These are phyloP conservation scores for Ulmus americana DNA, from an alignment of 331 rosid genomes.

Conservation along the genomic window DNA sequence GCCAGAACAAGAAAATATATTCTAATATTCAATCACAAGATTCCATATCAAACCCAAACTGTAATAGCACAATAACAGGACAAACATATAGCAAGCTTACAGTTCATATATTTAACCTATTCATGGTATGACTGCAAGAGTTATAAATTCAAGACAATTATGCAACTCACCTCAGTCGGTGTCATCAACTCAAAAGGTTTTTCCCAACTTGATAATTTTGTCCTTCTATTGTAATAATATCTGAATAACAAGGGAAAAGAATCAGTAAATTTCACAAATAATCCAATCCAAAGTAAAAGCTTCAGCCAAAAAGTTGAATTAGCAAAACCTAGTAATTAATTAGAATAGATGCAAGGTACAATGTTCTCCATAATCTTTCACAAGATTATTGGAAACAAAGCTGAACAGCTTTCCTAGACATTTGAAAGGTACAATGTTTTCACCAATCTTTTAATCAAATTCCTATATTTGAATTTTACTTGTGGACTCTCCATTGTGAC, in stretches of 20 bases:
- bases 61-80: neutral
- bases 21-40: conserved; percentile 17
- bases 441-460: too few relatives aligned
- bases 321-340: too few relatives aligned
- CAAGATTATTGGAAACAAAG: too few relatives aligned
- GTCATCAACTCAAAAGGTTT: conserved; percentile 90
- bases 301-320: neutral
- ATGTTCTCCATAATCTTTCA: too few relatives aligned
- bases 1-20: too few relatives aligned
- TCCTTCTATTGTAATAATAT: conserved; percentile 76
- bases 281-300: neutral
- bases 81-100: neutral
- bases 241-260: conserved; percentile 35
- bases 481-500: too few relatives aligned
- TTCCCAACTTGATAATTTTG: conserved; percentile 83
- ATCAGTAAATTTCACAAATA: conserved; percentile 5
- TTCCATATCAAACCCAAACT: conserved; percentile 15
- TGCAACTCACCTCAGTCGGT: conserved; percentile 72
- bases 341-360: too few relatives aligned
- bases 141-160: conserved; percentile 12
- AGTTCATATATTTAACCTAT: conserved; percentile 22
- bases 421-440: too few relatives aligned
- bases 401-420: too few relatives aligned
- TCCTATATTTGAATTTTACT: too few relatives aligned
- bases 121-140: conserved; percentile 9